Conservation (phyloP, 371 early-diverging fungal genomes). For the Capillidium rhysosporum region DNA sequence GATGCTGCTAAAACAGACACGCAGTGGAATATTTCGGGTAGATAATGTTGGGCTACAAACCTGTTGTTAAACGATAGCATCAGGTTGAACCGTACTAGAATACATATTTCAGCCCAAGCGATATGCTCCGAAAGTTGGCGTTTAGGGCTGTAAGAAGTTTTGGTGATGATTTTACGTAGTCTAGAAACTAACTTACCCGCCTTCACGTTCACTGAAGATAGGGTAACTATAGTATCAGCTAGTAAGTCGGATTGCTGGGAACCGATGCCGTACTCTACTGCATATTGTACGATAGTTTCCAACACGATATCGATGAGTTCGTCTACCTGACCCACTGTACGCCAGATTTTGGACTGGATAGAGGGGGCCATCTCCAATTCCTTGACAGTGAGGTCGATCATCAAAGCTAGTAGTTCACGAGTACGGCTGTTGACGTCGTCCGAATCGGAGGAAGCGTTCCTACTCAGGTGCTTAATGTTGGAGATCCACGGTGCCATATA, state of each 20-base stretch:
- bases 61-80: constrained; percentile 80
- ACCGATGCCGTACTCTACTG: constrained; percentile 59
- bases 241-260: constrained; percentile 64
- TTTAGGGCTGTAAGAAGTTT: constrained; percentile 55
- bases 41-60: constrained; percentile 47
- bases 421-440: constrained; percentile 24
- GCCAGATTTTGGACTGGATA: constrained; percentile 75
- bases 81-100: constrained; percentile 63
- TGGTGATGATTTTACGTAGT: constrained; percentile 47
- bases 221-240: constrained; percentile 67
- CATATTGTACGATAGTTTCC: constrained; percentile 54
- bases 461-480: constrained; percentile 46
- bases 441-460: constrained; percentile 13
- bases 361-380: constrained; percentile 70
- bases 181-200: constrained; percentile 54
- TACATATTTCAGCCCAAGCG: constrained; percentile 74
- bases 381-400: constrained; percentile 68
- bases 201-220: constrained; percentile 61
- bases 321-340: constrained; percentile 52
- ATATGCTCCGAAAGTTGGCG: constrained; percentile 54
- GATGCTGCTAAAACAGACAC: constrained; percentile 62
- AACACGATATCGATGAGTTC: constrained; percentile 58
- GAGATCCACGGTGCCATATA: constrained; percentile 81
- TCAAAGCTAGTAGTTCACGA: constrained; percentile 44
- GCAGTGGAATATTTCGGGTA: constrained; percentile 74